Percentiles rank a stretch among this genome's conserved stretches.
Conservation (phyloP, 1,284 basidiomycete genomes). For the Sparassis latifolia region DNA sequence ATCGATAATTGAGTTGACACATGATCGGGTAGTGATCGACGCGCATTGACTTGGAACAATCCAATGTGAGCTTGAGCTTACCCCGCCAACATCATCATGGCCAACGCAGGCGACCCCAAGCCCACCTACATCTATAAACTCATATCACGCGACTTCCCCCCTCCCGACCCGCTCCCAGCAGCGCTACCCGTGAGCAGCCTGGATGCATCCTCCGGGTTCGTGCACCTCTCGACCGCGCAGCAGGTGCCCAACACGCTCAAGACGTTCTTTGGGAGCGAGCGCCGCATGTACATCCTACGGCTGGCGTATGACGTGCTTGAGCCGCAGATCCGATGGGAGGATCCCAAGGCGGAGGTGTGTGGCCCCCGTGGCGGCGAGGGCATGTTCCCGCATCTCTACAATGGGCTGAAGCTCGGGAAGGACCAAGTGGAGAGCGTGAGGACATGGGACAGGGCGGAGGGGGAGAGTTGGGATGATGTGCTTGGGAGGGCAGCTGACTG, state of each 20-base stretch:
- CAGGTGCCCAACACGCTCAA: slow-evolving; percentile 50
- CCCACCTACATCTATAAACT: slow-evolving; percentile 50
- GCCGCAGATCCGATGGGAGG: slow-evolving; percentile 41
- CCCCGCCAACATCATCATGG: neutral
- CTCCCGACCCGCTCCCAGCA: slow-evolving; percentile 28
- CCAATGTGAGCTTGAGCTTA: no score
- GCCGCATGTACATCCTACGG: slow-evolving; percentile 42
- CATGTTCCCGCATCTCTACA: slow-evolving; percentile 31
- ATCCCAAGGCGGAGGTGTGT: slow-evolving; percentile 35
- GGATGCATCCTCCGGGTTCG: slow-evolving; percentile 41
- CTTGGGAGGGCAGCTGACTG: slow-evolving; percentile 16
- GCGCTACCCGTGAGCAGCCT: slow-evolving; percentile 32
- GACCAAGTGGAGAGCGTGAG: slow-evolving; percentile 22
- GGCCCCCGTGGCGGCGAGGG: slow-evolving; percentile 37
- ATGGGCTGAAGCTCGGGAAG: slow-evolving; percentile 21
- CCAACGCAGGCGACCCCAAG: slow-evolving; percentile 1
- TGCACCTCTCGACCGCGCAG: slow-evolving; percentile 55
- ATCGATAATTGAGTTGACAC: no score
- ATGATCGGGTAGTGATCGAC: no score
- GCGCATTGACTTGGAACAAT: no score
- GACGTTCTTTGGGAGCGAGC: slow-evolving; percentile 42
- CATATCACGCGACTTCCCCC: slow-evolving; percentile 30
- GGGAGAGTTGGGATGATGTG: slow-evolving; percentile 23
- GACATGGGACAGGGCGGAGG: slow-evolving; percentile 17
- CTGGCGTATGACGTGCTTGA: slow-evolving; percentile 32